These are phyloP conservation scores for Aspergillus coremiiformis DNA, from an alignment of 495 filamentous ascomycete genomes.

Conservation along the genomic window DNA sequence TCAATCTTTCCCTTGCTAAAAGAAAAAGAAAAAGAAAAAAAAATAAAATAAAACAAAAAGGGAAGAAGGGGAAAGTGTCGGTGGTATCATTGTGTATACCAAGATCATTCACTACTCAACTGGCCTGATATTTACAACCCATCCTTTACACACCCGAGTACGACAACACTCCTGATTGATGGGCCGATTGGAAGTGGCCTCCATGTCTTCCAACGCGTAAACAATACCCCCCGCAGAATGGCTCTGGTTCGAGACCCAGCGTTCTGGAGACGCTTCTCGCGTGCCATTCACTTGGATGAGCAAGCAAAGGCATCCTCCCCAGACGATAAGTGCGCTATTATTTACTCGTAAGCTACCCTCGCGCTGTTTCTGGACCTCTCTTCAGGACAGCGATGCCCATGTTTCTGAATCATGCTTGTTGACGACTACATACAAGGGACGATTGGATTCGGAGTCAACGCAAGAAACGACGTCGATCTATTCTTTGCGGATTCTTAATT, in stretches of 20 bases:
- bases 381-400: neutral
- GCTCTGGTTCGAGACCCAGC: constrained; percentile 48
- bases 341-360: constrained; percentile 9
- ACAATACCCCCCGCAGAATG: constrained; percentile 15
- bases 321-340: constrained; percentile 11
- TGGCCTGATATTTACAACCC: neutral
- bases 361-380: neutral
- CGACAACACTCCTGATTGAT: neutral
- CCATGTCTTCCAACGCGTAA: constrained; percentile 4
- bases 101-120: no score
- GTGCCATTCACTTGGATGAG: constrained; percentile 48
- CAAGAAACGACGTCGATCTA: constrained; percentile 26
- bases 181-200: neutral
- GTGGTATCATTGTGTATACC: no score
- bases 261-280: constrained; percentile 57
- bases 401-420: neutral
- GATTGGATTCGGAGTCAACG: constrained; percentile 32
- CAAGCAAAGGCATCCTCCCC: constrained; percentile 17
- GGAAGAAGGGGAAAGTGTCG: no score
- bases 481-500: constrained; percentile 30
- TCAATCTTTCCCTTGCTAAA: neutral
- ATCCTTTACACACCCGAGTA: neutral
- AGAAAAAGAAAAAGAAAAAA: no score
- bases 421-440: constrained; percentile 5
- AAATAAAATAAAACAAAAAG: no score